phyloP scores from a whole-genome alignment of 768 basidiomycete genomes.

The Lactarius sp. region DNA sequence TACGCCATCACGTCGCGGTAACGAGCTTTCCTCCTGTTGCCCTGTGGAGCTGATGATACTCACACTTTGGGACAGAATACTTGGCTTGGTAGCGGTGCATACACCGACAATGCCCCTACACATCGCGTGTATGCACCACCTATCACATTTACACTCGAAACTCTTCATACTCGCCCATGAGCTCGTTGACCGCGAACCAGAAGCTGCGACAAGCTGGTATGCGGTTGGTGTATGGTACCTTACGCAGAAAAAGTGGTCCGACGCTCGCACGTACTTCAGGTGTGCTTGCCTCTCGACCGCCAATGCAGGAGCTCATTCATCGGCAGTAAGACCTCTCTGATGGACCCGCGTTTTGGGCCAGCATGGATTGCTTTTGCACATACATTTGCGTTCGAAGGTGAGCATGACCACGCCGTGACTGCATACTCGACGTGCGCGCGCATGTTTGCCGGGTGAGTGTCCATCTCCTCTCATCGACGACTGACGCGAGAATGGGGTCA shows the following conservation, averaged over 20 bases:
- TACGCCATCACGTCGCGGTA: slow-evolving; percentile 82
- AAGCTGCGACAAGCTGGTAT: slow-evolving; percentile 94
- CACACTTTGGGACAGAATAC: slow-evolving; percentile 51
- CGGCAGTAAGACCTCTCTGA: slow-evolving; percentile 85
- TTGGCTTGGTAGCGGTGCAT: slow-evolving; percentile 81
- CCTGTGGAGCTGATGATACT: background rate
- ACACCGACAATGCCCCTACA: slow-evolving; percentile 88
- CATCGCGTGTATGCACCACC: slow-evolving; percentile 97
- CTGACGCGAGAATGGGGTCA: slow-evolving; percentile 31
- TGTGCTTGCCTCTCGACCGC: slow-evolving; percentile 33
- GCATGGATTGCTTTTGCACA: slow-evolving; percentile 99
- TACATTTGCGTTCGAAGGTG: slow-evolving; percentile 94
- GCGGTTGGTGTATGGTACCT: slow-evolving; percentile 98
- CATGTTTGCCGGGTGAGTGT: slow-evolving; percentile 83
- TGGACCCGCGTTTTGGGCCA: slow-evolving; percentile 94
- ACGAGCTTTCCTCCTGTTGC: slow-evolving; percentile 15
- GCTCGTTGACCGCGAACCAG: slow-evolving; percentile 90
- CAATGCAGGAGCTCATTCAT: slow-evolving; percentile 7
- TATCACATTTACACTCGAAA: slow-evolving; percentile 84
- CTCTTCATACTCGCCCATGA: slow-evolving; percentile 96
- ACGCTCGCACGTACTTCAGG: slow-evolving; percentile 95
- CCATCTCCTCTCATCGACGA: slow-evolving; percentile 8
- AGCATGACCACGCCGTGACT: slow-evolving; percentile 97
- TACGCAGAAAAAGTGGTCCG: slow-evolving; percentile 77
- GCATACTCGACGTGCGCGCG: slow-evolving; percentile 96